Evolutionary conservation across 192 early-diverging fungal genomes (phyloP).

Genomic region (Backusella luteola): DNA sequence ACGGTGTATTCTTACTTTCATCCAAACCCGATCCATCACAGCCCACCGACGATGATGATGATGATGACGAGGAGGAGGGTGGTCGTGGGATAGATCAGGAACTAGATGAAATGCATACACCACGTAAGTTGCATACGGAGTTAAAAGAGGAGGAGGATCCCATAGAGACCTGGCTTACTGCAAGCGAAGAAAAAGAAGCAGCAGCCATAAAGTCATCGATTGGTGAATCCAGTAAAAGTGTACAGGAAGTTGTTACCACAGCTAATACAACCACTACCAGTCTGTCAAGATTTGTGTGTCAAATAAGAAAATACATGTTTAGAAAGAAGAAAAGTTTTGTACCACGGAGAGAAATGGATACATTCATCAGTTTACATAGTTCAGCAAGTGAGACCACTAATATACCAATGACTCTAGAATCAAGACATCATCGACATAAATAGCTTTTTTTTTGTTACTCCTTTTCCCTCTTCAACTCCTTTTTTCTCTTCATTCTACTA

Average conservation of each 20-base stretch:
- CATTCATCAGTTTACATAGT: conserved; percentile 6
- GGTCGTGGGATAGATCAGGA: conserved; percentile 13
- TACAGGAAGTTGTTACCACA: not conserved
- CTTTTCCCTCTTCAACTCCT: not conserved
- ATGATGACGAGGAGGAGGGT: not conserved
- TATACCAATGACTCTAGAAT: conserved; percentile 3
- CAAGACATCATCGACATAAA: not conserved
- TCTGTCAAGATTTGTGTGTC: conserved; percentile 1
- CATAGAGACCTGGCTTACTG: conserved; percentile 10
- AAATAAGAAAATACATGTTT: conserved; percentile 1
- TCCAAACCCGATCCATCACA: conserved; percentile 26
- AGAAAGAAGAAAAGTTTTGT: not conserved
- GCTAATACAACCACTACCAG: not conserved
- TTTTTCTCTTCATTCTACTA: not conserved
- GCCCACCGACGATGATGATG: conserved; percentile 5
- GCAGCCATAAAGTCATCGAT: not conserved
- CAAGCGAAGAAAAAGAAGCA: conserved; percentile 25
- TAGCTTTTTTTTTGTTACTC: not conserved
- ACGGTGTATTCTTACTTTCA: conserved; percentile 53
- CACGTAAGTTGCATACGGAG: conserved; percentile 2
- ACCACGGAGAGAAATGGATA: conserved; percentile 3
- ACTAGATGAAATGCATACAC: conserved; percentile 3
- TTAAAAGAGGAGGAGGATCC: not conserved
- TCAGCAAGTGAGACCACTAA: not conserved
- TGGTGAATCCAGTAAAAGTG: conserved; percentile 19